These are phyloP conservation scores for Capsicum pubescens DNA, from an alignment of 257 asterid species.

Conservation along the genomic window DNA sequence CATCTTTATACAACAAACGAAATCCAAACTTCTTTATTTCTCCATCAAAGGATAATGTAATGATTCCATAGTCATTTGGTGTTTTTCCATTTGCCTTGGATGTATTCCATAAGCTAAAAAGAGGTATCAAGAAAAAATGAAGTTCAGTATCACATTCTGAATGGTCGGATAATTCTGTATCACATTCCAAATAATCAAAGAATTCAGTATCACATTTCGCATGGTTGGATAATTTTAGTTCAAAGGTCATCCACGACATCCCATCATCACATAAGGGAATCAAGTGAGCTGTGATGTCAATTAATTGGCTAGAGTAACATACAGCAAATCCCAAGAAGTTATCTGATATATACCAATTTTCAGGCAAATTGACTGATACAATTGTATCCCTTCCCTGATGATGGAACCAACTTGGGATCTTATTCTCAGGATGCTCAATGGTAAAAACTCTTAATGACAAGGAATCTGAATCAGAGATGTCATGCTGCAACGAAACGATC, in stretches of 20 bases:
- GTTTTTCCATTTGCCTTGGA: not conserved
- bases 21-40: not conserved
- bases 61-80: not conserved
- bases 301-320: not conserved
- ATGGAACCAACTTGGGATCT: slow-evolving; percentile 1
- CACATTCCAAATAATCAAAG: no score
- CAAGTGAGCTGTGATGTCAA: slow-evolving; percentile 4
- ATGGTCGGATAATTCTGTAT: not conserved
- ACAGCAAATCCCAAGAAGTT: slow-evolving; percentile 10
- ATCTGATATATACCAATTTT: not conserved
- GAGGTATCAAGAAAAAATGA: not conserved
- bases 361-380: not conserved
- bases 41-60: not conserved
- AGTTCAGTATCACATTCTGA: not conserved
- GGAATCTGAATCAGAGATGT: not conserved
- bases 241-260: not conserved
- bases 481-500: not conserved
- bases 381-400: not conserved
- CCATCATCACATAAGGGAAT: slow-evolving; percentile 7
- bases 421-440: not conserved
- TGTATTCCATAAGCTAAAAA: not conserved
- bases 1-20: not conserved
- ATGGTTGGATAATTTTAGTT: not conserved
- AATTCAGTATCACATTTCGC: not conserved
- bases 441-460: not conserved